phyloP scores from a whole-genome alignment of 257 asterid genomes.

The Capsicum pubescens region DNA sequence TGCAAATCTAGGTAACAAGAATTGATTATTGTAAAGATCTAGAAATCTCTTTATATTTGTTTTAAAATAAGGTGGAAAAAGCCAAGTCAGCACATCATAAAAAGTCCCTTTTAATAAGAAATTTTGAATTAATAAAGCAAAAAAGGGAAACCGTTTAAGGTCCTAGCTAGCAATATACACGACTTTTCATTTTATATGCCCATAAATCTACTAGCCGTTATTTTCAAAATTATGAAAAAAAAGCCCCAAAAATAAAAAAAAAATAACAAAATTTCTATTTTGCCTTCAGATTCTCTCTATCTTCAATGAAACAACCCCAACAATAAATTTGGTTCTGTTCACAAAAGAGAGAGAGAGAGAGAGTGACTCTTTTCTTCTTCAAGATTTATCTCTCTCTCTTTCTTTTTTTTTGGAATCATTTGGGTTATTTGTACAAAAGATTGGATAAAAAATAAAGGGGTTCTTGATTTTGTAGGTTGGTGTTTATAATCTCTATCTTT shows the following conservation, averaged over 20 bases:
- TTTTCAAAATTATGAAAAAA: slow-evolving; percentile 48
- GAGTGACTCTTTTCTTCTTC: neutral
- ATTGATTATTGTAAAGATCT: neutral
- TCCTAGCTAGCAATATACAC: slow-evolving; percentile 34
- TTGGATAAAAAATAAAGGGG: neutral
- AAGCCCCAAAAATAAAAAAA: neutral
- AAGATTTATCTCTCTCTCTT: slow-evolving; percentile 25
- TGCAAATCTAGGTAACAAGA: too few relatives aligned
- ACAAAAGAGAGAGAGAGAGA: slow-evolving; percentile 1
- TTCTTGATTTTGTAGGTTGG: slow-evolving; percentile 1
- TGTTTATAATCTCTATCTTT: neutral
- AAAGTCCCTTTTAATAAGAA: neutral
- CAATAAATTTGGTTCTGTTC: slow-evolving; percentile 9
- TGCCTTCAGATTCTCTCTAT: neutral
- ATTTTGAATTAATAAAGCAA: neutral
- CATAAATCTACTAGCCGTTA: slow-evolving; percentile 69
- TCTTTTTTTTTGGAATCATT: neutral
- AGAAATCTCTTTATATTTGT: neutral
- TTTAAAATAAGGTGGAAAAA: neutral
- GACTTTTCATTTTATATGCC: slow-evolving; percentile 52
- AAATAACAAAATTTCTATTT: neutral
- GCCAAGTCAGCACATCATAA: neutral
- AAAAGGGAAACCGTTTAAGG: slow-evolving; percentile 37
- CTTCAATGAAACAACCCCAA: slow-evolving; percentile 10
- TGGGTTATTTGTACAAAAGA: neutral